phyloP scores from a whole-genome alignment of 805 yeast species.

The Sugiyamaella mastotermitis region DNA sequence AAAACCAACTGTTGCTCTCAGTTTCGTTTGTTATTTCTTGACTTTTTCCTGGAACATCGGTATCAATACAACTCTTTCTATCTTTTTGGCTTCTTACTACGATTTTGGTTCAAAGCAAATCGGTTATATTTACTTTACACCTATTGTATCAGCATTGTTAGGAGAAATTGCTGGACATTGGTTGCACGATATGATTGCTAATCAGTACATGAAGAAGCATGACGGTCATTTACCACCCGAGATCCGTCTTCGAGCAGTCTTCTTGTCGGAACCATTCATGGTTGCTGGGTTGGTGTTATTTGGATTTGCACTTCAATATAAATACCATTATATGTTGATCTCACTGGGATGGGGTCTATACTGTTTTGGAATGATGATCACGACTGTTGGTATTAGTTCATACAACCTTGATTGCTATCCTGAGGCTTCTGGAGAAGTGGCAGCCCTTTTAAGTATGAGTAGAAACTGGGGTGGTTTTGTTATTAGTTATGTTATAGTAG shows the following conservation, averaged over 20 bases:
- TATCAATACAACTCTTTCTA: constrained; percentile 6
- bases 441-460: constrained; percentile 4
- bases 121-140: constrained; percentile 7
- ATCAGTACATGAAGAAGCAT: constrained; percentile 1
- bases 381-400: constrained; percentile 5
- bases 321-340: constrained; percentile 4
- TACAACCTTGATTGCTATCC: constrained; percentile 7
- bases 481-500: constrained; percentile 6
- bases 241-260: constrained; percentile 3
- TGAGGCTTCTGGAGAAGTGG: constrained; percentile 5
- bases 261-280: constrained; percentile 5
- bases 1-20: constrained; percentile 5
- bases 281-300: constrained; percentile 3
- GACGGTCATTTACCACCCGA: constrained; percentile 4
- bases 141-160: constrained; percentile 4
- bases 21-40: constrained; percentile 1
- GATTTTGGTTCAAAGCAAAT: constrained; percentile 6
- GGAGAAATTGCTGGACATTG: constrained; percentile 8
- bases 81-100: constrained; percentile 2
- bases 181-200: constrained; percentile 7
- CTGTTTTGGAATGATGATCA: constrained; percentile 7
- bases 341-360: constrained; percentile 7
- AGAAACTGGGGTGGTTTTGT: constrained; percentile 5
- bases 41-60: constrained; percentile 8
- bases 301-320: constrained; percentile 3